These are phyloP conservation scores for Mallotus nudiflorus DNA, from an alignment of 345 rosid genomes.

Conservation along the genomic window DNA sequence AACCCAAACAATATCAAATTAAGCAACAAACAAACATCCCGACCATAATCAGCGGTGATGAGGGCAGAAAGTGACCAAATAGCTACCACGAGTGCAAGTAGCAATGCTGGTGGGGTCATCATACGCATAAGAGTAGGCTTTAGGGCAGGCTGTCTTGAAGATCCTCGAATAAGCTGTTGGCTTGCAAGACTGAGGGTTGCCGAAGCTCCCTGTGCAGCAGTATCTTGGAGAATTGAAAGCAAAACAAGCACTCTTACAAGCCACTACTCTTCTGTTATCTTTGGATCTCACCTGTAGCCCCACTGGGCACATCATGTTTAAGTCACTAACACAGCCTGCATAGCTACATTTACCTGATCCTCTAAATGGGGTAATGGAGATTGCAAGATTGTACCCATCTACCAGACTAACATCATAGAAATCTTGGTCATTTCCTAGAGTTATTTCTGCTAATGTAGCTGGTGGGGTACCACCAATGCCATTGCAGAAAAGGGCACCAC, in stretches of 20 bases:
- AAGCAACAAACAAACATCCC: neutral
- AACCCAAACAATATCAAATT: neutral
- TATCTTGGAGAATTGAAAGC: constrained; percentile 89
- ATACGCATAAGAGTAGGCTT: constrained; percentile 86
- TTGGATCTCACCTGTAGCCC: constrained; percentile 75
- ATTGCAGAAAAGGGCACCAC: constrained; percentile 75
- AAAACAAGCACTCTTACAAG: constrained; percentile 91
- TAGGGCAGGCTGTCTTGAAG: constrained; percentile 92
- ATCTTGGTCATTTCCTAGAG: constrained; percentile 74
- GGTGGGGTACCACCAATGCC: constrained; percentile 91
- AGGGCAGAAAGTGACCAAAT: constrained; percentile 87
- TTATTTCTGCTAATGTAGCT: constrained; percentile 88
- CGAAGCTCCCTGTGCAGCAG: constrained; percentile 86
- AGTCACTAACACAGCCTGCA: constrained; percentile 85
- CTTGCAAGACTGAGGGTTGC: constrained; percentile 72
- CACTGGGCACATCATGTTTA: constrained; percentile 77
- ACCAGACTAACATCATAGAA: constrained; percentile 96
- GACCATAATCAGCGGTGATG: constrained; percentile 12
- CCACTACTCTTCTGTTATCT: constrained; percentile 60
- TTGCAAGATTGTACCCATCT: constrained; percentile 88
- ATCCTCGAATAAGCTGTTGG: constrained; percentile 90
- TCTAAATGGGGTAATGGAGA: constrained; percentile 69
- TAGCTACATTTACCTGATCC: constrained; percentile 84
- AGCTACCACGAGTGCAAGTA: constrained; percentile 70
- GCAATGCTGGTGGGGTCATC: constrained; percentile 94